Evolutionary conservation across 2,329 filamentous ascomycete species (phyloP).

Genomic region (Claviceps monticola): DNA sequence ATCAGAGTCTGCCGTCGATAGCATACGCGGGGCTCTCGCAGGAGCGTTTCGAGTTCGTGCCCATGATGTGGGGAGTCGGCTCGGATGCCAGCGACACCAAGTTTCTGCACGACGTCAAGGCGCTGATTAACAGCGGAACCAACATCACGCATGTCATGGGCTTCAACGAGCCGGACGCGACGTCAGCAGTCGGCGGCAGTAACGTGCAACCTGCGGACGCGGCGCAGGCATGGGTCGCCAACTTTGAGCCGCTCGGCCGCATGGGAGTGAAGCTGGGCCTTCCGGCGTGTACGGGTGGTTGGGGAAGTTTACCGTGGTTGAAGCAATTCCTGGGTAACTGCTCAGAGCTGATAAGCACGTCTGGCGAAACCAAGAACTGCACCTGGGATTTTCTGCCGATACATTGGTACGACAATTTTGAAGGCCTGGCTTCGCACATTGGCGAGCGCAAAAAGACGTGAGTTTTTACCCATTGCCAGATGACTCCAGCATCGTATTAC

Average conservation of each 20-base stretch:
- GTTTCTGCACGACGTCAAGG: conserved; percentile 47
- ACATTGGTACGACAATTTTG: conserved; percentile 58
- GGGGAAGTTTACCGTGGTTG: conserved; percentile 51
- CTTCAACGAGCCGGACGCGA: conserved; percentile 68
- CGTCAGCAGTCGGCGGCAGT: conserved; percentile 42
- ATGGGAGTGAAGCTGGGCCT: conserved; percentile 55
- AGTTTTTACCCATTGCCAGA: conserved; percentile 6
- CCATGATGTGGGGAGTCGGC: conserved; percentile 62
- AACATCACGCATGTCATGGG: conserved; percentile 56
- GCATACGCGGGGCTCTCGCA: conserved; percentile 35
- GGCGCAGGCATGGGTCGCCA: conserved; percentile 54
- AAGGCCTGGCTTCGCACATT: conserved; percentile 52
- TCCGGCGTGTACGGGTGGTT: conserved; percentile 53
- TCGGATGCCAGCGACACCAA: conserved; percentile 34
- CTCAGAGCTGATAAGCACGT: conserved; percentile 38
- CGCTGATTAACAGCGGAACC: conserved; percentile 33
- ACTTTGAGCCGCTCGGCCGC: conserved; percentile 54
- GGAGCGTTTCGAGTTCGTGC: conserved; percentile 56
- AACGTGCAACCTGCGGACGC: conserved; percentile 45
- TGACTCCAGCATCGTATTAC: too few relatives aligned
- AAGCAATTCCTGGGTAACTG: conserved; percentile 50
- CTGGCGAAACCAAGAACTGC: conserved; percentile 32
- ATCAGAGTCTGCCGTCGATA: conserved; percentile 41
- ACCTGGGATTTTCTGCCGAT: conserved; percentile 50
- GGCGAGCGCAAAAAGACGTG: conserved; percentile 32